A percentile compares a stretch with the other conserved stretches of the same genome.
Evolutionary conservation across 2,329 filamentous ascomycete species (phyloP).

Genomic region (Chrysoporthe puriensis): DNA sequence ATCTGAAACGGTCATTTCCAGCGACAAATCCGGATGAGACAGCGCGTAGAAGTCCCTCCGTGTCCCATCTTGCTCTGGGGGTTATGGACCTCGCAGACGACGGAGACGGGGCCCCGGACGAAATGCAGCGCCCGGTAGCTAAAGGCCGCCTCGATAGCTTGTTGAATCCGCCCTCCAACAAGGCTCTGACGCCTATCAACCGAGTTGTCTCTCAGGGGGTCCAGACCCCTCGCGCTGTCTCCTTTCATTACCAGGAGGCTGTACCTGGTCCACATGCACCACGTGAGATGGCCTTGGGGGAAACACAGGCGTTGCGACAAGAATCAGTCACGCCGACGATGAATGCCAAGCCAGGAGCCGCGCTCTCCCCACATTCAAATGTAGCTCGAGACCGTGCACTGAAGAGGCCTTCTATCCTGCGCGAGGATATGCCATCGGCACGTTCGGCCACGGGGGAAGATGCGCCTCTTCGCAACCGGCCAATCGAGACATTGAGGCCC

Average conservation of each 20-base stretch:
- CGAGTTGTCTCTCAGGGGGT: neutral
- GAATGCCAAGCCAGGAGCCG: constrained; percentile 4
- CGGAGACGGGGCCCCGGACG: constrained; percentile 7
- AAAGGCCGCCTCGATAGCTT: constrained; percentile 21
- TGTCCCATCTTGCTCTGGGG: constrained; percentile 15
- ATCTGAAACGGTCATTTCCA: constrained; percentile 21
- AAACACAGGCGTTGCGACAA: neutral
- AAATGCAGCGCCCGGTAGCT: constrained; percentile 11
- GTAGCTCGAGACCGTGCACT: constrained; percentile 4
- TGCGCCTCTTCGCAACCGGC: constrained; percentile 56
- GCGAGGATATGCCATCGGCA: constrained; percentile 26
- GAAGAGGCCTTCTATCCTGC: constrained; percentile 26
- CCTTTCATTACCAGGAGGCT: neutral
- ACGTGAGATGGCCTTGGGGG: constrained; percentile 10
- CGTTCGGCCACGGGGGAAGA: constrained; percentile 17
- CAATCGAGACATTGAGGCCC: constrained; percentile 60
- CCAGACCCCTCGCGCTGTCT: constrained; percentile 4
- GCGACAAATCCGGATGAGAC: no score
- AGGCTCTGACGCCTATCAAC: constrained; percentile 1
- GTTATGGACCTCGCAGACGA: constrained; percentile 26
- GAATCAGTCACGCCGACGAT: neutral
- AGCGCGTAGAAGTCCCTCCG: neutral
- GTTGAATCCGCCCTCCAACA: constrained; percentile 22
- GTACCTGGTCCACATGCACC: constrained; percentile 2
- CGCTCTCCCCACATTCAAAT: neutral